Evolutionary conservation across 2,329 filamentous ascomycete species (phyloP), one percentile per base, ranked within the genome.

Genomic region (Cercospora sojina): DNA sequence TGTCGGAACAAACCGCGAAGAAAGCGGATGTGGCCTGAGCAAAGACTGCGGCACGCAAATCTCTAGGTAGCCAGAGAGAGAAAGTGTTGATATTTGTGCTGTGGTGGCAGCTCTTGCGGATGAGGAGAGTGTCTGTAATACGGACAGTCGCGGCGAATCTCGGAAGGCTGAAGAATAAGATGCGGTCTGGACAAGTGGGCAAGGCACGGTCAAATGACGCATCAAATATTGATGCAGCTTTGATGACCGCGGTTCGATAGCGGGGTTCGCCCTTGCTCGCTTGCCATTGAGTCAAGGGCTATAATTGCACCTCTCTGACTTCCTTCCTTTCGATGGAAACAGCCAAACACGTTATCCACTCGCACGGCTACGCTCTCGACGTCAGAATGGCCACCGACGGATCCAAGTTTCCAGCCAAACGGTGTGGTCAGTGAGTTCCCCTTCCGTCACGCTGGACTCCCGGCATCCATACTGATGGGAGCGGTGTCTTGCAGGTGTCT

Each of bases 401-500:
- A 20, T 64, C 57, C 41, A 74, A 80, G 32, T 84, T 84, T 67
- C 83, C 82, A 53, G 82, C 80, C 73, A 84, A 82, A 79, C 82
- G 83, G 77, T 85, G 83, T 78, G 83, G 82, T 84, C 65, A 70
- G 81, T 79, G 64, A 68, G 70, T 72, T 69, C 65, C 49, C 59
- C 69, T 41, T 59, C 18, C n/a, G 9, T 6, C 23, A 27, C 5
- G 12, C 32, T 20, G 41, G 25, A 59, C 58, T 13, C 23, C 5
- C 31, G 8, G 10, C 31, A 51, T 16, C 38, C 16, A 41, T 23
- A 49, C 58, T 63, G 31, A 61, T 20, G 43, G 55, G 59, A 65
- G 43, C 5, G 23, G 10, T 18, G 13, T 27, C 61, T 38, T 60
- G 47, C 69, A 84, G 82, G 81, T 69, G 92, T 97, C 65, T 87